These are phyloP conservation scores for Irpex lacteus DNA, from an alignment of 1,284 basidiomycete genomes.

Conservation along the genomic window DNA sequence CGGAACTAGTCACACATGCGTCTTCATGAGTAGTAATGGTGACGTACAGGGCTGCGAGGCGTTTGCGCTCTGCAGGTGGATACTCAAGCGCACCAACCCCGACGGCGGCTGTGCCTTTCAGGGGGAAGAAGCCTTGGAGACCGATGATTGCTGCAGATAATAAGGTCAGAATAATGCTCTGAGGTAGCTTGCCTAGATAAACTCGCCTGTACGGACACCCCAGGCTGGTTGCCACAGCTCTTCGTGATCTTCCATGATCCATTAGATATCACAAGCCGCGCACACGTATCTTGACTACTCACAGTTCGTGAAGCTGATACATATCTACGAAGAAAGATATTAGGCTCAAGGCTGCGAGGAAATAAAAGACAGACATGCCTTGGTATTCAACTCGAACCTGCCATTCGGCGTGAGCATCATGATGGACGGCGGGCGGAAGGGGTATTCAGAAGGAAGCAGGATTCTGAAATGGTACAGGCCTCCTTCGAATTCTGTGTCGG, in stretches of 20 bases:
- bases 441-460: conserved; percentile 88
- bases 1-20: not conserved
- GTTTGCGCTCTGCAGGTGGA: conserved; percentile 73
- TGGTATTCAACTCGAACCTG: conserved; percentile 92
- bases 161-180: not conserved
- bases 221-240: conserved; percentile 97
- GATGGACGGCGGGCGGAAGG: conserved; percentile 91
- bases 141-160: conserved; percentile 74
- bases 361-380: conserved; percentile 51
- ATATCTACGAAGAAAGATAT: conserved; percentile 57
- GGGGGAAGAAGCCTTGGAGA: conserved; percentile 87
- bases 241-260: conserved; percentile 63
- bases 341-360: not conserved
- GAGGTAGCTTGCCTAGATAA: conserved; percentile 1
- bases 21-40: not conserved
- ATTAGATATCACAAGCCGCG: conserved; percentile 17
- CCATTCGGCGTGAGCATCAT: conserved; percentile 96
- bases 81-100: conserved; percentile 89
- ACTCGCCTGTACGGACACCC: conserved; percentile 89
- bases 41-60: conserved; percentile 76
- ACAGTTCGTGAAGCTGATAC: conserved; percentile 92
- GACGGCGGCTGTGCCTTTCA: conserved; percentile 85
- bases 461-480: conserved; percentile 93
- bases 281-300: conserved; percentile 28
- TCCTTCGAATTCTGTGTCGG: conserved; percentile 87